Evolutionary conservation across 108 stramenopile species (phyloP), one percentile per base, ranked within the genome.

Genomic region (Conticribra weissflogii): DNA sequence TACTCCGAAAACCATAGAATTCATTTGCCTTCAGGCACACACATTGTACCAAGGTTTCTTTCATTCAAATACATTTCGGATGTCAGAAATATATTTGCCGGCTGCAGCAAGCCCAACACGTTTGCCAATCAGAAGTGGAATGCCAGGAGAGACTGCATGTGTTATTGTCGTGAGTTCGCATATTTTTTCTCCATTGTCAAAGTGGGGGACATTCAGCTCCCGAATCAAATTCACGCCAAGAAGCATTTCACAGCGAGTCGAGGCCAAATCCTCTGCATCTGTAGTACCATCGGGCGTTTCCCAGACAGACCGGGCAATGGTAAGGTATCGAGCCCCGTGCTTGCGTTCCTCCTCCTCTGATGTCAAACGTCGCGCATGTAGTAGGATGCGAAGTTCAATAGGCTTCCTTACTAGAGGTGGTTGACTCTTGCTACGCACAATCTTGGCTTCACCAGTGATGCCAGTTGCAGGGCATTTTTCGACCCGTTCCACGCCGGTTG

Each of bases 21-120:
- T n/a, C n/a, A n/a, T n/a, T n/a, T n/a, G n/a, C n/a, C n/a, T n/a
- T n/a, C n/a, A n/a, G n/a, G n/a, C n/a, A n/a, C n/a, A n/a, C n/a
- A n/a, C n/a, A n/a, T n/a, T n/a, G n/a, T n/a, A n/a, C n/a, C n/a
- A n/a, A n/a, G n/a, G n/a, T n/a, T n/a, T n/a, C n/a, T n/a, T n/a
- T n/a, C n/a, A n/a, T 46, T 82, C 68, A 63, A 82, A 82, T 17
- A 69, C 71, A 50, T 51, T 58, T 59, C 87, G 89, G 23, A 91
- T 68, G 55, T 88, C 87, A 53, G 55, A 66, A 12, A 78, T 57
- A 30, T 76, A 81, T 48, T 74, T 81, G n/a, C 54, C 75, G 3
- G 75, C 75, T 4, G 80, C 71, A 24, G 60, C 66, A 1, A 81
- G 41, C 3, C 70, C 80, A 29, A 76, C 50, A 32, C 68, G 72